Conservation (phyloP, 108 stramenopile species). For the Fragilariopsis cylindrus region DNA sequence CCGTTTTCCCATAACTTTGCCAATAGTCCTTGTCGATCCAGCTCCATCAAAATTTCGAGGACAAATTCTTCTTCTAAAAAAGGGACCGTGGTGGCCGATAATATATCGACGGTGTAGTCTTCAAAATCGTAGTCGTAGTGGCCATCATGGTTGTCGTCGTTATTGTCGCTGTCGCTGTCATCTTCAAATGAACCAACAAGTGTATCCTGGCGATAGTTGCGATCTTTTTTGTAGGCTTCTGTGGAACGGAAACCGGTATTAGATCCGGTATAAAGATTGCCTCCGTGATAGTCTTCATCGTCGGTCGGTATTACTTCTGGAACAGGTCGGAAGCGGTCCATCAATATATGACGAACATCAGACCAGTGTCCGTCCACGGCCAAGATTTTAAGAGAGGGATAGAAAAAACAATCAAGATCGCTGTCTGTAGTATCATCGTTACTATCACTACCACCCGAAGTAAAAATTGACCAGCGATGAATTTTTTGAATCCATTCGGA, state of each 20-base stretch:
- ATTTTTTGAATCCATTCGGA: constrained; percentile 20
- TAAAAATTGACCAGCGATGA: constrained; percentile 1
- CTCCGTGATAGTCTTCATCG: not conserved
- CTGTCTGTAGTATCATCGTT: not conserved
- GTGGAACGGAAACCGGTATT: not conserved
- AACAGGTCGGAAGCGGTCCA: not conserved
- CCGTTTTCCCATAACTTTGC: not conserved
- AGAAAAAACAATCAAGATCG: not conserved
- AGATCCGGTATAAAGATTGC: not conserved
- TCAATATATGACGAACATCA: constrained; percentile 13
- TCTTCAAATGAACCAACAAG: not conserved
- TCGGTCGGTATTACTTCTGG: not conserved
- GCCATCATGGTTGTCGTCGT: not conserved
- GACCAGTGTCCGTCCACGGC: not conserved
- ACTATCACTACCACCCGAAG: not conserved
- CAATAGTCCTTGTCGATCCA: constrained; percentile 6
- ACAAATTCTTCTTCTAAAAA: constrained; percentile 1
- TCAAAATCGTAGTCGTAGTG: not conserved
- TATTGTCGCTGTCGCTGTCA: not conserved
- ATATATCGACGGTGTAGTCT: constrained; percentile 1
- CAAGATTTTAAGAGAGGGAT: constrained; percentile 8
- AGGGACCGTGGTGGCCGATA: not conserved
- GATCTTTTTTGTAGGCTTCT: not conserved
- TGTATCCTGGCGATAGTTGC: not conserved
- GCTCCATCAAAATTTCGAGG: not conserved